These are phyloP conservation scores for Leccinum olivaceopallidum DNA, from an alignment of 768 basidiomycete genomes.

Conservation along the genomic window DNA sequence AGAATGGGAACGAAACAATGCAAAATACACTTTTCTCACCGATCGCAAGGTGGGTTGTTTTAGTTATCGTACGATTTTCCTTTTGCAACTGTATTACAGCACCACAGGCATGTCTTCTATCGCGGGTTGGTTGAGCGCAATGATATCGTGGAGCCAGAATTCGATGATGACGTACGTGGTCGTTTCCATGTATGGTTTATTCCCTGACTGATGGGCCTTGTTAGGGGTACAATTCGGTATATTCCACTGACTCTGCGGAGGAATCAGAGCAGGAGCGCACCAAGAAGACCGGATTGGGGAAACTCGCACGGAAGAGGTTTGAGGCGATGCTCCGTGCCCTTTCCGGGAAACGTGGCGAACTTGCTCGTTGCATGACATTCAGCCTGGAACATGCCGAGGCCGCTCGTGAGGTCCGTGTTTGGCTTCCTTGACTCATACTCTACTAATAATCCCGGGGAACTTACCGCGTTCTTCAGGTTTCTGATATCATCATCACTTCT, in stretches of 20 bases:
- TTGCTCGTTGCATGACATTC: conserved; percentile 97
- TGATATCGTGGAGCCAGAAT: conserved; percentile 59
- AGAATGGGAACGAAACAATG: conserved; percentile 76
- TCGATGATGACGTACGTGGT: conserved; percentile 71
- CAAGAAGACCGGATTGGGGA: conserved; percentile 76
- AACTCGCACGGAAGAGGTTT: conserved; percentile 78
- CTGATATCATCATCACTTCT: conserved; percentile 88
- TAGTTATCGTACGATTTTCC: background rate
- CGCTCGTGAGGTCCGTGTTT: conserved; percentile 72
- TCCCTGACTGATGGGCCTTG: conserved; percentile 10
- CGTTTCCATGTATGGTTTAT: background rate
- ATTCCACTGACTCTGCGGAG: conserved; percentile 92
- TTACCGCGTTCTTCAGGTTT: conserved; percentile 53
- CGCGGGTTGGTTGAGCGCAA: conserved; percentile 64
- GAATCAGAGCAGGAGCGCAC: conserved; percentile 87
- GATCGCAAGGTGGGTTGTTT: conserved; percentile 46
- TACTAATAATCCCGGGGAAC: background rate
- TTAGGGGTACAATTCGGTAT: conserved; percentile 85
- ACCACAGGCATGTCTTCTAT: conserved; percentile 71
- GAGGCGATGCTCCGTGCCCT: conserved; percentile 89
- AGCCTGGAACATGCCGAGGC: conserved; percentile 96
- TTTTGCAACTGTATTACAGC: conserved; percentile 40
- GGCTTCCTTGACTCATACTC: conserved; percentile 1
- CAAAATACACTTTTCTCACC: conserved; percentile 80
- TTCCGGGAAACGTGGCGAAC: conserved; percentile 83